These are phyloP conservation scores for Trametes maxima DNA, from an alignment of 768 basidiomycete genomes.

Conservation along the genomic window DNA sequence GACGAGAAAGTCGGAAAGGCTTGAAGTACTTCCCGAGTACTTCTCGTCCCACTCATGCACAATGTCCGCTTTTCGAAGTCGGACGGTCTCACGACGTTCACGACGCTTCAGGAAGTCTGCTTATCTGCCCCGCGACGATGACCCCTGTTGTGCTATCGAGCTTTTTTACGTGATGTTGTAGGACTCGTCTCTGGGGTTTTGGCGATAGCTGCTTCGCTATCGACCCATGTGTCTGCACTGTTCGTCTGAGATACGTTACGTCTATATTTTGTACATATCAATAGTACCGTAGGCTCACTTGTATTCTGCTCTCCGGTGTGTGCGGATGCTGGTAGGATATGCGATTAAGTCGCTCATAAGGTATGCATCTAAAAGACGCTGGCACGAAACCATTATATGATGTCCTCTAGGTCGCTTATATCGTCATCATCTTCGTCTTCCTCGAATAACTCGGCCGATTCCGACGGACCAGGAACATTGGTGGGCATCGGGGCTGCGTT, in stretches of 20 bases:
- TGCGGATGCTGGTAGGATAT: neutral
- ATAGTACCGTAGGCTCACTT: conserved; percentile 5
- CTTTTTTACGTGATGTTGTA: neutral
- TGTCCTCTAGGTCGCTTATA: neutral
- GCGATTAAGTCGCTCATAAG: neutral
- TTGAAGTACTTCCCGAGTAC: neutral
- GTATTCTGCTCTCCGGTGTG: neutral
- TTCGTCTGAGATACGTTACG: conserved; percentile 1
- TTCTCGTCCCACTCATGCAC: too few species aligned
- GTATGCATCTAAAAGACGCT: neutral
- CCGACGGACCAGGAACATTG: too few species aligned
- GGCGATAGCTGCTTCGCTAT: conserved; percentile 2
- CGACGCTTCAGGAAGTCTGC: neutral
- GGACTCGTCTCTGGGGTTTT: neutral
- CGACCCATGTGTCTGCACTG: neutral
- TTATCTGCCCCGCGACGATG: neutral
- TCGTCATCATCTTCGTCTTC: neutral
- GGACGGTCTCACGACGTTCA: neutral
- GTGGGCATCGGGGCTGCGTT: neutral
- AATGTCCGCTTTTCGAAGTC: neutral
- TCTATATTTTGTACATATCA: neutral
- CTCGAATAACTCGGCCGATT: neutral
- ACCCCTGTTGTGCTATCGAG: neutral
- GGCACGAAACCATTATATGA: neutral
- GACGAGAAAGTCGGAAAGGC: conserved; percentile 26